Evolutionary conservation across 345 rosid genomes (phyloP).

Genomic region (Mercurialis annua): DNA sequence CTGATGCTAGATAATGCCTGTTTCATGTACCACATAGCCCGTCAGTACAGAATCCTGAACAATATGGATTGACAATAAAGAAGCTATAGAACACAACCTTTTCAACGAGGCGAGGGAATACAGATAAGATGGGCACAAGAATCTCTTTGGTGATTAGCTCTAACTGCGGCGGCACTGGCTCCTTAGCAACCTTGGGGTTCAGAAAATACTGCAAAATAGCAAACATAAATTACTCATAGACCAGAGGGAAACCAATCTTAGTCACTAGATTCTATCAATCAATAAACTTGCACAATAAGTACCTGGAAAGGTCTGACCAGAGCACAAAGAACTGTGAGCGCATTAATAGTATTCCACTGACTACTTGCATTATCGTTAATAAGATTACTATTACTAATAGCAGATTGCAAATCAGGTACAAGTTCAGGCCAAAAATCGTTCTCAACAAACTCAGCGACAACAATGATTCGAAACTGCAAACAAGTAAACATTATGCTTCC

Average conservation of each 20-base stretch:
- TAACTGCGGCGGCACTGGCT: constrained; percentile 78
- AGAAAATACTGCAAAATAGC: constrained; percentile 55
- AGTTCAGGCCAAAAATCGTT: constrained; percentile 77
- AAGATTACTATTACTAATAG: constrained; percentile 57
- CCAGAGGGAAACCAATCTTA: background rate
- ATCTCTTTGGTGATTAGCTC: constrained; percentile 64
- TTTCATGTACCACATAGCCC: constrained; percentile 29
- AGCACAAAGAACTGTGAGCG: constrained; percentile 58
- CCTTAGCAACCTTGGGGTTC: constrained; percentile 74
- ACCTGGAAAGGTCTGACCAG: constrained; percentile 86
- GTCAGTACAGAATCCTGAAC: constrained; percentile 20
- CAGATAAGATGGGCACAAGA: constrained; percentile 59
- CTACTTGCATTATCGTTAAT: constrained; percentile 30
- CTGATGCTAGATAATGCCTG: constrained; percentile 47
- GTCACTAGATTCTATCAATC: background rate
- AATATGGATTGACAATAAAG: background rate
- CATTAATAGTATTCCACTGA: constrained; percentile 56
- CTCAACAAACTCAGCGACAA: constrained; percentile 61
- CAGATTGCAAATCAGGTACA: constrained; percentile 55
- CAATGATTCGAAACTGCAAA: constrained; percentile 60
- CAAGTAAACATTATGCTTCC: background rate
- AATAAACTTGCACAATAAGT: background rate
- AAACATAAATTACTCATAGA: constrained; percentile 10
- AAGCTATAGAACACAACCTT: constrained; percentile 46
- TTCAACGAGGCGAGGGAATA: constrained; percentile 51